Conservation (phyloP, 306 rosid species). For the Trifolium fragiferum region DNA sequence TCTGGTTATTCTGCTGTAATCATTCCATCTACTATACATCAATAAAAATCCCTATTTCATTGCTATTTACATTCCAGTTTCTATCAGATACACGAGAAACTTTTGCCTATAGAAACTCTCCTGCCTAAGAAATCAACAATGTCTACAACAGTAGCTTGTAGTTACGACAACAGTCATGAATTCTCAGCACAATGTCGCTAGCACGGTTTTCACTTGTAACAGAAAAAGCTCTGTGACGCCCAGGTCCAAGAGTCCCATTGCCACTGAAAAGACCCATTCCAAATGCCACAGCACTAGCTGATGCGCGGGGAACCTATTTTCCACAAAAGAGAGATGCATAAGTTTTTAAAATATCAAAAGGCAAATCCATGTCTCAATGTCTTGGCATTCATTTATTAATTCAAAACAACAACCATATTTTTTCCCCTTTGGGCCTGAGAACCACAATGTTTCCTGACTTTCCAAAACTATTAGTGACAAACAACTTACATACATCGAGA, state of each 20-base stretch:
- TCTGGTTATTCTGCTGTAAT: no score
- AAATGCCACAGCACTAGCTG: slow-evolving; percentile 98
- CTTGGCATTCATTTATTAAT: slow-evolving; percentile 19
- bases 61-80: no score
- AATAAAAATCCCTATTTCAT: no score
- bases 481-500: not conserved
- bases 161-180: slow-evolving; percentile 75
- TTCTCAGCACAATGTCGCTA: slow-evolving; percentile 73
- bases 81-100: slow-evolving; percentile 6
- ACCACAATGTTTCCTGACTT: not conserved
- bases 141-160: slow-evolving; percentile 67
- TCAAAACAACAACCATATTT: not conserved
- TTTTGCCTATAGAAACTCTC: slow-evolving; percentile 11
- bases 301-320: slow-evolving; percentile 86
- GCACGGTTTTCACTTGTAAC: slow-evolving; percentile 92
- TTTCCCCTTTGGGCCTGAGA: slow-evolving; percentile 5
- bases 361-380: not conserved
- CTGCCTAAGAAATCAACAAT: slow-evolving; percentile 26
- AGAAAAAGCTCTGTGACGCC: slow-evolving; percentile 78
- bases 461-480: slow-evolving; percentile 28
- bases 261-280: slow-evolving; percentile 89
- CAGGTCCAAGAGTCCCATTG: slow-evolving; percentile 85
- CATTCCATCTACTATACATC: no score
- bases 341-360: slow-evolving; percentile 24
- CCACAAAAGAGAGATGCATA: slow-evolving; percentile 23